phyloP scores from a whole-genome alignment of 2,329 filamentous ascomycete genomes.

The Nakataea oryzae region DNA sequence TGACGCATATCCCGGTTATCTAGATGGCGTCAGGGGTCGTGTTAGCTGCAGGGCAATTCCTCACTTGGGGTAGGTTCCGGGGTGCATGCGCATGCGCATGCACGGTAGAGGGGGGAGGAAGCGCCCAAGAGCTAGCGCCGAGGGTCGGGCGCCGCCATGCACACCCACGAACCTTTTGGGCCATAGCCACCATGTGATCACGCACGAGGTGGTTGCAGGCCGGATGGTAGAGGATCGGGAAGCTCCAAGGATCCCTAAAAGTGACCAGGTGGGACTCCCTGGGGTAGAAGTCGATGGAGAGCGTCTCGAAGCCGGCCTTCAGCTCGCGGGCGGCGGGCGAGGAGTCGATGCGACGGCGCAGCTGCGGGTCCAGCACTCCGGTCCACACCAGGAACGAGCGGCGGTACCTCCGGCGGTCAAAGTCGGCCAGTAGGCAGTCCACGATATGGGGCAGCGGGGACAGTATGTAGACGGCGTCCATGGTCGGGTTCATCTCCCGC shows the following conservation, averaged over 20 bases:
- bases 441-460: constrained; percentile 80
- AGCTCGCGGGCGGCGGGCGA: constrained; percentile 59
- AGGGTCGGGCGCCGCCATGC: neutral
- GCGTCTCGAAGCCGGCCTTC: constrained; percentile 69
- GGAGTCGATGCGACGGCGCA: constrained; percentile 65
- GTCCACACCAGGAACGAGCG: constrained; percentile 81
- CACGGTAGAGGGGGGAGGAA: too few relatives aligned
- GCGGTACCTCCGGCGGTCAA: constrained; percentile 74
- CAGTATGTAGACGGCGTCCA: constrained; percentile 91
- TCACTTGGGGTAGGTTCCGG: neutral
- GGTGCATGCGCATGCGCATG: neutral
- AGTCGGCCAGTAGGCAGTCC: constrained; percentile 87
- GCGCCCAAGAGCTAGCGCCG: neutral
- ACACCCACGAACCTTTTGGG: constrained; percentile 61
- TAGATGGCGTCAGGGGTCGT: constrained; percentile 22
- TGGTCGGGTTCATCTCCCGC: constrained; percentile 71
- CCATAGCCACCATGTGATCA: constrained; percentile 71
- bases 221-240: constrained; percentile 84
- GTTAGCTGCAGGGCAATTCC: neutral
- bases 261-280: constrained; percentile 86
- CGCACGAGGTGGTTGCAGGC: constrained; percentile 76
- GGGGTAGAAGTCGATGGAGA: constrained; percentile 83
- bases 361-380: constrained; percentile 55
- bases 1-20: constrained; percentile 81
- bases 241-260: constrained; percentile 92